phyloP scores from a whole-genome alignment of 2,329 filamentous ascomycete genomes.

The Xylariaceae sp. region DNA sequence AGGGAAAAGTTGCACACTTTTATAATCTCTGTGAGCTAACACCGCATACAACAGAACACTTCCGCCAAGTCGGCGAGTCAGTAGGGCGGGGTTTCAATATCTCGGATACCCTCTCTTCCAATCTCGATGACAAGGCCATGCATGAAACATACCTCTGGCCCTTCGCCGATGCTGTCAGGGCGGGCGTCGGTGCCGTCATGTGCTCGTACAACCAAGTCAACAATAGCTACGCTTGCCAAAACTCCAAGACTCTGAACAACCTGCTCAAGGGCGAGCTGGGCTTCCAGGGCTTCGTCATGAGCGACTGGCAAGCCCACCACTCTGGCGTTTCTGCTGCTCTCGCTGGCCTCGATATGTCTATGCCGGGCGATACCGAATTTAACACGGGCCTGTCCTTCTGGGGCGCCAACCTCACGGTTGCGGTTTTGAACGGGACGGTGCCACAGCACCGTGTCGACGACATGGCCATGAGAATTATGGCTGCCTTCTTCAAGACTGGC shows the following conservation, averaged over 20 bases:
- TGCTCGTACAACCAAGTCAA: slow-evolving; percentile 74
- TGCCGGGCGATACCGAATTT: slow-evolving; percentile 56
- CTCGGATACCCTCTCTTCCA: slow-evolving; percentile 51
- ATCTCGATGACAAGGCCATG: slow-evolving; percentile 66
- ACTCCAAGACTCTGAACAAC: slow-evolving; percentile 69
- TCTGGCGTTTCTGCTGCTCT: slow-evolving; percentile 59
- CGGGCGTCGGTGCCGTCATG: slow-evolving; percentile 60
- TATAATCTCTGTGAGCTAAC: slow-evolving; percentile 14
- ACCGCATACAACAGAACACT: slow-evolving; percentile 50
- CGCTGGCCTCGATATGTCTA: slow-evolving; percentile 79
- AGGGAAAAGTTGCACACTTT: not conserved
- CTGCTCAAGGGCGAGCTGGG: slow-evolving; percentile 74
- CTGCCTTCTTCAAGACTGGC: slow-evolving; percentile 62
- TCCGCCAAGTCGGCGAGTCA: slow-evolving; percentile 57
- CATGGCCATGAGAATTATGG: slow-evolving; percentile 81
- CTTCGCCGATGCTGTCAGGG: slow-evolving; percentile 65
- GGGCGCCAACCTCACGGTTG: slow-evolving; percentile 82
- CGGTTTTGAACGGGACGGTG: slow-evolving; percentile 82
- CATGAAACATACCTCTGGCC: slow-evolving; percentile 77
- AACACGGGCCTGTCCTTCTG: slow-evolving; percentile 68
- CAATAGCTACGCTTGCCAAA: slow-evolving; percentile 75
- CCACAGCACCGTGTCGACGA: slow-evolving; percentile 86
- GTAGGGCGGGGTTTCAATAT: slow-evolving; percentile 57
- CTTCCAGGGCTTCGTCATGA: slow-evolving; percentile 76
- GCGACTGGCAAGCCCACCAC: slow-evolving; percentile 76